phyloP scores from a whole-genome alignment of 2,329 filamentous ascomycete genomes.

The Fusarium algeriense region DNA sequence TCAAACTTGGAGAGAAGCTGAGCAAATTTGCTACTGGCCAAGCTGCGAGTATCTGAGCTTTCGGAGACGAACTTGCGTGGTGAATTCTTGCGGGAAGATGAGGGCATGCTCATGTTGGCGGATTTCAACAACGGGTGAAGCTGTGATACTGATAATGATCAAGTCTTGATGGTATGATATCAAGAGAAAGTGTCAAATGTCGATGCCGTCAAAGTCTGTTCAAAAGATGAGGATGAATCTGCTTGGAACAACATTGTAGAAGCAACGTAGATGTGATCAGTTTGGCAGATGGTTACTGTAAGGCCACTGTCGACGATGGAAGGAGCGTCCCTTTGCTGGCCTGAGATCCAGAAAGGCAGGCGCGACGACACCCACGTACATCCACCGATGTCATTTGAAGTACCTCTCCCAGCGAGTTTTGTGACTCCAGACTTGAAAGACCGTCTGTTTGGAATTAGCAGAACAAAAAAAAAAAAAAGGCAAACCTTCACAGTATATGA shows the following conservation, averaged over 20 bases:
- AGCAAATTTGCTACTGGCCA: constrained; percentile 41
- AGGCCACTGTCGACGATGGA: background rate
- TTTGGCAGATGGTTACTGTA: background rate
- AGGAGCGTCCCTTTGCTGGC: background rate
- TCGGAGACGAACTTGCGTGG: constrained; percentile 23
- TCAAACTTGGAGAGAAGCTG: constrained; percentile 55
- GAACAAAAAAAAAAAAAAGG: too few species aligned
- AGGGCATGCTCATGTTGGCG: constrained; percentile 32
- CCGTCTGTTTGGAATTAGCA: background rate
- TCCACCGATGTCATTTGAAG: background rate
- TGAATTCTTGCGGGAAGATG: constrained; percentile 8
- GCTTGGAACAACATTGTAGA: constrained; percentile 3
- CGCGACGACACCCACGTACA: background rate
- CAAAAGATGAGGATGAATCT: constrained; percentile 23
- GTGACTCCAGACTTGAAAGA: background rate
- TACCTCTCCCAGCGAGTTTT: background rate
- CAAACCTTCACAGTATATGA: background rate
- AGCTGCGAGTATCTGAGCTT: constrained; percentile 7
- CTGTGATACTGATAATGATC: constrained; percentile 4
- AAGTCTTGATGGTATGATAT: constrained; percentile 4
- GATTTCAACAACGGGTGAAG: background rate
- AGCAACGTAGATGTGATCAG: background rate
- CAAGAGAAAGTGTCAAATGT: constrained; percentile 21
- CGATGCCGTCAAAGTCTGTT: constrained; percentile 37
- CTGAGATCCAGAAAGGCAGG: background rate